Base-by-base conservation (phyloP, 192 early-diverging fungal species). In the Allomyces javanicus region DNA sequence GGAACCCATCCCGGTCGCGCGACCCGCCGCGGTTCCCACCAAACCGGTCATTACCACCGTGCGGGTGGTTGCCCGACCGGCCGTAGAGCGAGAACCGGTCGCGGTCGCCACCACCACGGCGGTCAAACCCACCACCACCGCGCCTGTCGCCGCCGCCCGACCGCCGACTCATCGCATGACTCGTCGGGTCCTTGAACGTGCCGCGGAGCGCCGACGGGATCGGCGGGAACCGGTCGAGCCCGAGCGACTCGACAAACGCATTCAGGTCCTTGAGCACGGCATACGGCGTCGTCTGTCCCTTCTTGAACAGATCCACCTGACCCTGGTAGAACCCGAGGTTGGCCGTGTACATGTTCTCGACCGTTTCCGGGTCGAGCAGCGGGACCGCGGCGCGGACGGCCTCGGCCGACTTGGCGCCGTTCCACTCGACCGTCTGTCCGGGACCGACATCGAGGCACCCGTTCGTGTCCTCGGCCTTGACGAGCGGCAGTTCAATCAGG, bases 401-500 rank as follows among this genome's bases (percentile, higher is more conserved):
- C 11, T 12, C 21, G n/a, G 62, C 23, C 3, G 62, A 23, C 23
- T 25, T 23, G 62, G n/a, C 23, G 62, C 62, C 23, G 62, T 25
- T 58, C 50, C 50, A 58, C 21, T 14, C 17, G 9, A 58, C 50
- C 50, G 50, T 17, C 58, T 66, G 63, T 71, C 73, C 64, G 45
- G 55, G 27, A 65, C 63, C 72, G 1, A 75, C 22, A 24, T 72
- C 63, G 23, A 76, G 65, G 61, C 70, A 70, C 33, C 71, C 66
- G 14, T 68, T 74, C 62, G 74, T 72, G 27, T 72, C 64, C 44
- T 79, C 73, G 64, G 78, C 76, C n/a, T 74, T 63, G 23, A 72
- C 69, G 33, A 92, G 68, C 4, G 84, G 85, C 40, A 89, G 62
- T 69, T 83, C 78, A 21, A 71, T 66, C 62, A 89, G 66, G 40